Conservation (phyloP, 1,139 yeast genomes). For the Pichia sp. region DNA sequence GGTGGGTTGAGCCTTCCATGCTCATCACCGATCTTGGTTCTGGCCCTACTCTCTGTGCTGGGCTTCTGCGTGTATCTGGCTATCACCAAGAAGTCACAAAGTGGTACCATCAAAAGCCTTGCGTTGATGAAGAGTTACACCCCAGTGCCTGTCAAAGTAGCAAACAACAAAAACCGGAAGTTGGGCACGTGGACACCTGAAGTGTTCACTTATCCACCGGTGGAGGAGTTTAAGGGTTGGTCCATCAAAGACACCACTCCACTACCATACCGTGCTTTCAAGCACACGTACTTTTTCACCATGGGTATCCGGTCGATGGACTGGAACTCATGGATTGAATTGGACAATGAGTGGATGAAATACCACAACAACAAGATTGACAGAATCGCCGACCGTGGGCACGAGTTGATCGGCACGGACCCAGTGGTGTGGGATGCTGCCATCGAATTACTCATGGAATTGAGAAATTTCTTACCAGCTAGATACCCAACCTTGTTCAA, state of each 20-base stretch:
- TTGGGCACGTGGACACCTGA: slow-evolving; percentile 52
- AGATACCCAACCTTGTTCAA: slow-evolving; percentile 56
- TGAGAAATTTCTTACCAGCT: slow-evolving; percentile 48
- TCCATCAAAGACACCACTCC: slow-evolving; percentile 48
- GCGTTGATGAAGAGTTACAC: slow-evolving; percentile 20
- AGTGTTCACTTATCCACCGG: slow-evolving; percentile 45
- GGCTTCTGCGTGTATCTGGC: background rate
- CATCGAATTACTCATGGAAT: slow-evolving; percentile 50
- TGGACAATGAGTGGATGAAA: slow-evolving; percentile 59
- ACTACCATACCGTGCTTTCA: slow-evolving; percentile 58
- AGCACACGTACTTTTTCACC: slow-evolving; percentile 50
- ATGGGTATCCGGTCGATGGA: slow-evolving; percentile 67
- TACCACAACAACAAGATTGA: slow-evolving; percentile 49
- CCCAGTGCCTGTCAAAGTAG: slow-evolving; percentile 32
- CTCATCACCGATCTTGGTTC: background rate
- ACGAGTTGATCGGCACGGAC: slow-evolving; percentile 47
- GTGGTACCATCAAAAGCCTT: slow-evolving; percentile 3
- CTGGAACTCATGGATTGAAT: slow-evolving; percentile 57
- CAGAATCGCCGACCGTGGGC: slow-evolving; percentile 44
- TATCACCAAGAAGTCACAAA: background rate
- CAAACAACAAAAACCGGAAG: slow-evolving; percentile 40
- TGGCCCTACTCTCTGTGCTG: background rate
- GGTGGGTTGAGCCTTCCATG: background rate
- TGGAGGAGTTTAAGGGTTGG: slow-evolving; percentile 48
- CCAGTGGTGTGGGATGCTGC: slow-evolving; percentile 54